These are phyloP conservation scores for Pythium folliculosum DNA, from an alignment of 352 stramenopile species.

Conservation along the genomic window DNA sequence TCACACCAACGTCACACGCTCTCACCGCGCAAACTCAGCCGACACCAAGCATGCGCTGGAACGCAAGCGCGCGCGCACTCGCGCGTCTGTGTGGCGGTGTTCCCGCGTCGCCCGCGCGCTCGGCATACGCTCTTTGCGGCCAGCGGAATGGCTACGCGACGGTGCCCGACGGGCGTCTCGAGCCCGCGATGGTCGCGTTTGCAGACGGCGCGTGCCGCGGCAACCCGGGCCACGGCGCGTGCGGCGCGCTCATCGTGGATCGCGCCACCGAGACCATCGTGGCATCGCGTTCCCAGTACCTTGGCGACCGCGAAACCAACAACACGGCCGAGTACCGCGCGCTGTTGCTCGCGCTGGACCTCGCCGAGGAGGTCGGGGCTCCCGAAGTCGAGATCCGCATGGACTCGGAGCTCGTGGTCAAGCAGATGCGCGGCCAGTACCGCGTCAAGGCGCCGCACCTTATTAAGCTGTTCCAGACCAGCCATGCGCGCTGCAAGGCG, in stretches of 20 bases:
- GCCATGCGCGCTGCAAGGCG: slow-evolving; percentile 33
- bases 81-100: too few relatives aligned
- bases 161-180: neutral
- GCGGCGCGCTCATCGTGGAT: slow-evolving; percentile 61
- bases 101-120: too few relatives aligned
- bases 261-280: slow-evolving; percentile 41
- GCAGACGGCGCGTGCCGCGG: slow-evolving; percentile 73
- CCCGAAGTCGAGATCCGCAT: slow-evolving; percentile 55
- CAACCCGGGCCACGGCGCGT: slow-evolving; percentile 63
- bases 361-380: slow-evolving; percentile 45
- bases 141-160: slow-evolving; percentile 4
- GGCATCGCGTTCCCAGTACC: slow-evolving; percentile 40
- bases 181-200: slow-evolving; percentile 36
- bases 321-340: slow-evolving; percentile 75
- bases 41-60: too few relatives aligned
- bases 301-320: slow-evolving; percentile 71
- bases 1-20: too few relatives aligned
- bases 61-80: too few relatives aligned
- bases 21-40: too few relatives aligned
- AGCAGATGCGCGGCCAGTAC: slow-evolving; percentile 74
- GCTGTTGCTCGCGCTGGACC: slow-evolving; percentile 56
- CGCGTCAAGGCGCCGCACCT: slow-evolving; percentile 70
- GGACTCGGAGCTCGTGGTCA: slow-evolving; percentile 82
- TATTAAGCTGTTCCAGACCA: slow-evolving; percentile 42
- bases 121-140: neutral